phyloP scores from a whole-genome alignment of 768 basidiomycete species.

The Lactarius evosmus region DNA sequence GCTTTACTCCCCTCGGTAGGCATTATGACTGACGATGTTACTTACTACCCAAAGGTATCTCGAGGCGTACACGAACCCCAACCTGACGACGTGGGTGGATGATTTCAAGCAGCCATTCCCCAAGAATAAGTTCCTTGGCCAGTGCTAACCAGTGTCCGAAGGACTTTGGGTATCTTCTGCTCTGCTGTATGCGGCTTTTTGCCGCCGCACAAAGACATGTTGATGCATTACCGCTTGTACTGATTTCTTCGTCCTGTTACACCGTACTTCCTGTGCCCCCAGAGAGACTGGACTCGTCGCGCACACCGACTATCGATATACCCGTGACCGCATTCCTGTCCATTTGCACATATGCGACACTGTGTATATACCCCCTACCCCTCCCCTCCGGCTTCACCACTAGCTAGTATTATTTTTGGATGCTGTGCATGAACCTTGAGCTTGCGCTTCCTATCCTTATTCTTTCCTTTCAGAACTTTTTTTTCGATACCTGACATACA shows the following conservation, averaged over 20 bases:
- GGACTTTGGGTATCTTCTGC: not conserved
- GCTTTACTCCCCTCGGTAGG: not conserved
- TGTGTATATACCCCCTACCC: constrained; percentile 21
- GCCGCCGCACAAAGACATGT: not conserved
- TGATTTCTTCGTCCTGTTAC: not conserved
- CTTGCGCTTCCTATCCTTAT: constrained; percentile 21
- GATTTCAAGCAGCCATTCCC: constrained; percentile 48
- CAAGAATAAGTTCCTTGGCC: constrained; percentile 46
- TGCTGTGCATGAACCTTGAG: constrained; percentile 6
- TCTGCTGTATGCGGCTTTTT: not conserved
- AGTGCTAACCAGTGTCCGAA: constrained; percentile 35
- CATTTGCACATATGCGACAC: constrained; percentile 4
- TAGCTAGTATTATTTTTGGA: constrained; percentile 8
- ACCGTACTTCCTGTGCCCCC: not conserved
- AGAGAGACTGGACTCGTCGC: not conserved
- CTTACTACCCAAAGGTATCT: constrained; percentile 52
- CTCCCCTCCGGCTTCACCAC: not conserved
- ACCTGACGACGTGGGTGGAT: constrained; percentile 47
- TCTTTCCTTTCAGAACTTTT: not conserved
- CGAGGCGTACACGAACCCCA: constrained; percentile 70
- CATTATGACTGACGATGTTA: not conserved
- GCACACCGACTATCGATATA: not conserved
- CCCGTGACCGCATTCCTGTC: not conserved
- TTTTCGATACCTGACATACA: constrained; percentile 10
- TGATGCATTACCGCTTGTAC: not conserved